Evolutionary conservation across 768 basidiomycete species (phyloP).

Genomic region (Boletellus emodensis): DNA sequence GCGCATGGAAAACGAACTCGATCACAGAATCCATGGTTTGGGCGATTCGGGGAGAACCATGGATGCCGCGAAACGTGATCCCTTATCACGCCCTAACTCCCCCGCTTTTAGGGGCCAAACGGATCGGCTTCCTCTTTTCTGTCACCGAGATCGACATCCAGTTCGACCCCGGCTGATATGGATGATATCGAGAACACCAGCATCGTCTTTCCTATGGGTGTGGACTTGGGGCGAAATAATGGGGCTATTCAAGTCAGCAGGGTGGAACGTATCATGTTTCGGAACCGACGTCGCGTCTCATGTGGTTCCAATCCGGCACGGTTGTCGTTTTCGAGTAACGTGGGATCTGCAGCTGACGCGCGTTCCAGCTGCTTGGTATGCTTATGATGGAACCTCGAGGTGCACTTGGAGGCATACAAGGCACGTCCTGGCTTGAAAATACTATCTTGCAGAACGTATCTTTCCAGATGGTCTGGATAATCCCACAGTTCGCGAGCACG

Average conservation of each 20-base stretch:
- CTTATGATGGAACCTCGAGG: conserved; percentile 60
- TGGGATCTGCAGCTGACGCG: not conserved
- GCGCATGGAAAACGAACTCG: too few species aligned
- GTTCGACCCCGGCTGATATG: too few species aligned
- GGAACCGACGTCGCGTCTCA: conserved; percentile 47
- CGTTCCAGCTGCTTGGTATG: conserved; percentile 52
- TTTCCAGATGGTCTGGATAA: too few species aligned
- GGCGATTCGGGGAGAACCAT: too few species aligned
- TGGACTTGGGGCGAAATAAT: conserved; percentile 51
- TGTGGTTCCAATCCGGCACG: conserved; percentile 59
- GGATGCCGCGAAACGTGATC: too few species aligned
- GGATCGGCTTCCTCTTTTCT: conserved; percentile 58
- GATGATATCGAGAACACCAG: too few species aligned
- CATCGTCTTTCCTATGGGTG: conserved; percentile 66
- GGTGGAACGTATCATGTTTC: conserved; percentile 49
- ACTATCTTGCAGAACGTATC: too few species aligned
- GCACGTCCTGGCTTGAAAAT: conserved; percentile 28
- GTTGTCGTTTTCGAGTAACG: not conserved
- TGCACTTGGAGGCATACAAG: conserved; percentile 32
- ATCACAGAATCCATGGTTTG: too few species aligned
- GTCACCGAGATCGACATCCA: conserved; percentile 50
- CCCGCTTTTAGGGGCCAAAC: too few species aligned
- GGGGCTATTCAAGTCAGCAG: conserved; percentile 52
- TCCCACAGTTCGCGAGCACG: too few species aligned
- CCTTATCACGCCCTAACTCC: too few species aligned